Evolutionary conservation across 805 yeast genomes (phyloP).

Genomic region (Cephaloascus fragrans): DNA sequence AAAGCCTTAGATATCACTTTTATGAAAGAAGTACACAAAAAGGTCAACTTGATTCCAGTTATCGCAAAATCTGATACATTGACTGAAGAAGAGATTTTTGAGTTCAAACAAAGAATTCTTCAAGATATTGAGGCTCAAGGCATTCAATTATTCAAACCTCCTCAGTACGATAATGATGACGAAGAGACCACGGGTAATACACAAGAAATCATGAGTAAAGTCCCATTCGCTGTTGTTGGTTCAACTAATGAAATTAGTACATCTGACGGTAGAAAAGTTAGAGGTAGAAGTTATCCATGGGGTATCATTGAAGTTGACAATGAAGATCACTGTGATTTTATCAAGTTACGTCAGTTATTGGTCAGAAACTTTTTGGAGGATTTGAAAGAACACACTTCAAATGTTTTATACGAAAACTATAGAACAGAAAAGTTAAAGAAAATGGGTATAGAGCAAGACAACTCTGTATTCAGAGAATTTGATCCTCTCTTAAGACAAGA

Average conservation of each 20-base stretch:
- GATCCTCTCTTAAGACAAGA: slow-evolving; percentile 89
- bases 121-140: slow-evolving; percentile 70
- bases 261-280: slow-evolving; percentile 68
- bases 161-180: slow-evolving; percentile 70
- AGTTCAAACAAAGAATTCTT: slow-evolving; percentile 67
- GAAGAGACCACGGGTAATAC: slow-evolving; percentile 68
- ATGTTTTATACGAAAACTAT: slow-evolving; percentile 75
- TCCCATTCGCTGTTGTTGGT: slow-evolving; percentile 94
- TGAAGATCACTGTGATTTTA: slow-evolving; percentile 87
- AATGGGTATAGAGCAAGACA: slow-evolving; percentile 89
- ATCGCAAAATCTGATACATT: slow-evolving; percentile 92
- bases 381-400: slow-evolving; percentile 75
- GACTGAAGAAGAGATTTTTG: slow-evolving; percentile 72
- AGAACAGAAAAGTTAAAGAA: slow-evolving; percentile 71
- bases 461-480: slow-evolving; percentile 85
- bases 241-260: slow-evolving; percentile 64
- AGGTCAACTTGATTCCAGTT: slow-evolving; percentile 89
- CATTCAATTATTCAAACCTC: slow-evolving; percentile 72
- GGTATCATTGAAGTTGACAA: slow-evolving; percentile 94
- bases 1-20: slow-evolving; percentile 83
- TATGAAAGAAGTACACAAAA: slow-evolving; percentile 79
- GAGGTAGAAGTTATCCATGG: slow-evolving; percentile 97
- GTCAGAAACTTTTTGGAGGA: slow-evolving; percentile 91
- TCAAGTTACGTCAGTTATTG: slow-evolving; percentile 77
- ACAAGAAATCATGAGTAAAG: slow-evolving; percentile 52